phyloP scores from a whole-genome alignment of 768 basidiomycete species.

The Myochromella boudieri region DNA sequence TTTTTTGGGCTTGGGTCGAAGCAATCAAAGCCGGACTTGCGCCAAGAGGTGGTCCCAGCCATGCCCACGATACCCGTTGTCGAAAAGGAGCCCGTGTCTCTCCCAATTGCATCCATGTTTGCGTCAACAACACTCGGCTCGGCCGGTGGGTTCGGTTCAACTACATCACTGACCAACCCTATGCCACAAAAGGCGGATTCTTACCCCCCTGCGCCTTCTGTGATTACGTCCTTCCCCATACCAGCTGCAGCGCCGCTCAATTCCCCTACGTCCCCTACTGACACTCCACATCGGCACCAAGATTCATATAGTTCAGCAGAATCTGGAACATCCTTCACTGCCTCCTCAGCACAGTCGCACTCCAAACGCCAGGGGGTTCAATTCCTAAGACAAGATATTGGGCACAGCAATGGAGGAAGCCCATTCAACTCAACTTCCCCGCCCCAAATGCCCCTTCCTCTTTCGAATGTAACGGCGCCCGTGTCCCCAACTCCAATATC shows the following conservation, averaged over 20 bases:
- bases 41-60: conserved; percentile 23
- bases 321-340: conserved; percentile 14
- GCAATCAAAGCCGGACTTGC: conserved; percentile 35
- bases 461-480: conserved; percentile 8
- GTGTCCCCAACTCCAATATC: conserved; percentile 12
- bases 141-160: neutral
- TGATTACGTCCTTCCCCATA: neutral
- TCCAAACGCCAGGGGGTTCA: conserved; percentile 16
- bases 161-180: neutral
- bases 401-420: conserved; percentile 6
- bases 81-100: conserved; percentile 29
- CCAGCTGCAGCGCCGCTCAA: neutral
- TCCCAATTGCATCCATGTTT: conserved; percentile 50
- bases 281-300: conserved; percentile 1
- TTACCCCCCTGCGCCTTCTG: neutral
- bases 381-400: conserved; percentile 7
- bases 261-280: conserved; percentile 2
- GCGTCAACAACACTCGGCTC: conserved; percentile 32
- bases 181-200: neutral
- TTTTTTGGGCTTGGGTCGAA: conserved; percentile 46
- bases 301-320: conserved; percentile 19
- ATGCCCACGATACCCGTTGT: conserved; percentile 18
- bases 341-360: conserved; percentile 18
- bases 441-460: conserved; percentile 13
- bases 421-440: conserved; percentile 14